Evolutionary conservation across 352 stramenopile genomes (phyloP), one percentile per base, ranked within the genome.

Genomic region (Globisporangium sylvaticum): DNA sequence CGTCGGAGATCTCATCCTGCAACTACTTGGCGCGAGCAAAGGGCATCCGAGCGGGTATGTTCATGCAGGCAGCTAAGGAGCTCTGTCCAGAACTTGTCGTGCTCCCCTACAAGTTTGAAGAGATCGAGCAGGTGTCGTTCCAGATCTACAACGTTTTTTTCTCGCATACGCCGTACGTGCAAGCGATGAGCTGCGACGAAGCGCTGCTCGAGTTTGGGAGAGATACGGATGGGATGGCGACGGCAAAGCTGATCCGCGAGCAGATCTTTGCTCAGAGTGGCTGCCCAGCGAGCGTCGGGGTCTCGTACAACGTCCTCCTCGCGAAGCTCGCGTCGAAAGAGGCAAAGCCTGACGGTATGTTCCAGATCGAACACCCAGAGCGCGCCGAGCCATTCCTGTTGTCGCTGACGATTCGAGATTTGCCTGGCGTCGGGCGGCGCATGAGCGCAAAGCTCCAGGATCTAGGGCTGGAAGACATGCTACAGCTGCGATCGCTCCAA

Each of bases 121-220:
- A 82, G 12, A 94, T 95, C 65, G 74, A 98, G 77, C 79, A 93
- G 50, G 89, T 98, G 12, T 98, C 94, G 20, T 89, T 91, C 34
- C 84, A 97, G 71, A 94, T 98, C 50, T 98, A 98, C 75, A 74
- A 90, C 64, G 96, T 97, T 67, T 96, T 92, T 68, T 95, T 97
- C 65, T 79, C 80, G 1, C 83, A 87, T 44, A 96, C 91, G 8
- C 89, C 88, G 0, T 87, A 88, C 24, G 92, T 98, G 15, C 93
- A 98, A 76, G 83, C 91, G n/a, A 90, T 98, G 22, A 98, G 93
- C 39, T 98, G 96, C 68, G 96, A 99, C 72, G 96, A 99, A 85
- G 89, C 92, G 0, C 98, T 97, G 64, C 71, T 99, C 27, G 94
- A 98, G 74, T 90, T 92, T 74, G 79, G 68, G 4, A 70, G 71